phyloP scores from a whole-genome alignment of 345 rosid species.

The Eucalyptus erythrocorys region DNA sequence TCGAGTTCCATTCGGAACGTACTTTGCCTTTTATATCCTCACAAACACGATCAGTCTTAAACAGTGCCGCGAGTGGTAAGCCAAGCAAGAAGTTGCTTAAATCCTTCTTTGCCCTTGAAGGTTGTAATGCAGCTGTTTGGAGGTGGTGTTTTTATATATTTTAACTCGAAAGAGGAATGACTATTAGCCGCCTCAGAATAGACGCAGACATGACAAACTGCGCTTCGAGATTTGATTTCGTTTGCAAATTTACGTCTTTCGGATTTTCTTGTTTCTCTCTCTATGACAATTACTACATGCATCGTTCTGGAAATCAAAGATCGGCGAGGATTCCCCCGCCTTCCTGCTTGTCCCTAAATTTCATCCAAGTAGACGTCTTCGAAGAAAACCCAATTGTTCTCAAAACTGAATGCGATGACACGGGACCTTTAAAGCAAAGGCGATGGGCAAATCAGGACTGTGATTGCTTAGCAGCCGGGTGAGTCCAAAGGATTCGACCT shows the following conservation, averaged over 20 bases:
- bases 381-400: not conserved
- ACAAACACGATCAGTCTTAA: not conserved
- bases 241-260: not conserved
- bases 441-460: not conserved
- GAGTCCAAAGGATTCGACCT: not conserved
- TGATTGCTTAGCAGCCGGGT: not conserved
- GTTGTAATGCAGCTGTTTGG: not conserved
- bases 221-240: not conserved
- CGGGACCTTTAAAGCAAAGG: fast-evolving
- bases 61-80: not conserved
- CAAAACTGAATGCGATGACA: not conserved
- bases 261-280: not conserved
- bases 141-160: not conserved
- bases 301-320: not conserved
- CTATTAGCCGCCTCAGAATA: not conserved
- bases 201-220: not conserved
- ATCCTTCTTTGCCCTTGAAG: not conserved
- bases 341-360: not conserved
- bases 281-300: not conserved
- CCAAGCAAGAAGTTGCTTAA: not conserved
- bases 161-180: fast-evolving
- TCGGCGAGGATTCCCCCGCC: not conserved
- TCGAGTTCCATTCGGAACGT: not conserved
- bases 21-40: not conserved
- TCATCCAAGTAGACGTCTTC: not conserved